Conservation (phyloP, 495 filamentous ascomycete genomes). For the Podospora pseudoanserina region DNA sequence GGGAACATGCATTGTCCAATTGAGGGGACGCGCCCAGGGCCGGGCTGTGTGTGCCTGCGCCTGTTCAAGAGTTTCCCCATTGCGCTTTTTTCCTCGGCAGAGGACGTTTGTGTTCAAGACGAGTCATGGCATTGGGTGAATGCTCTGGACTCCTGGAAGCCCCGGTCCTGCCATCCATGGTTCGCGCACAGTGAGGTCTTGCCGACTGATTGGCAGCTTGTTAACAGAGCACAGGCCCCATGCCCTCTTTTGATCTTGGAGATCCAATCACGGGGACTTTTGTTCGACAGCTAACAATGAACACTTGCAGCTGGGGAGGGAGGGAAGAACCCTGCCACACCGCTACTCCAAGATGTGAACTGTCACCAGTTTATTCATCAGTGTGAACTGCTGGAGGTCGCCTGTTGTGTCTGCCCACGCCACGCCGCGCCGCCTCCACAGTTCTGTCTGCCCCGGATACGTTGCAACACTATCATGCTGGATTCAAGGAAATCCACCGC, state of each 20-base stretch:
- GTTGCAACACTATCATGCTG: neutral
- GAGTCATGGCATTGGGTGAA: neutral
- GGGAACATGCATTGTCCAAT: constrained; percentile 1
- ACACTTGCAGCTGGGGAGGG: neutral
- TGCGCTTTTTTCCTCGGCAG: neutral
- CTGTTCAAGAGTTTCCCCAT: neutral
- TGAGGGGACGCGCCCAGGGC: neutral
- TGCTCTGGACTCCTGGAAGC: neutral
- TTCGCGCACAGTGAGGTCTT: neutral
- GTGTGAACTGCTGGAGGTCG: neutral
- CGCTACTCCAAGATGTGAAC: constrained; percentile 5
- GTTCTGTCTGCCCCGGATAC: neutral
- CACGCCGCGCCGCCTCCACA: neutral
- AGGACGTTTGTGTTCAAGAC: neutral
- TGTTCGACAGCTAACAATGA: neutral
- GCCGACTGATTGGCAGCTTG: neutral
- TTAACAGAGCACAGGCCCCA: neutral
- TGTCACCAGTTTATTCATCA: neutral
- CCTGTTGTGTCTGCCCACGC: neutral
- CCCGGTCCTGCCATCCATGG: neutral
- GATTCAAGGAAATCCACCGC: neutral
- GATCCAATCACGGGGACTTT: neutral
- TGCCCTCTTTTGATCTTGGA: neutral
- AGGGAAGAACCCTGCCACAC: constrained; percentile 8
- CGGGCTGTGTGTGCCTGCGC: constrained; percentile 1